Evolutionary conservation across 345 rosid species (phyloP), one percentile per base, ranked within the genome.

Genomic region (Lenwebbia sp.): DNA sequence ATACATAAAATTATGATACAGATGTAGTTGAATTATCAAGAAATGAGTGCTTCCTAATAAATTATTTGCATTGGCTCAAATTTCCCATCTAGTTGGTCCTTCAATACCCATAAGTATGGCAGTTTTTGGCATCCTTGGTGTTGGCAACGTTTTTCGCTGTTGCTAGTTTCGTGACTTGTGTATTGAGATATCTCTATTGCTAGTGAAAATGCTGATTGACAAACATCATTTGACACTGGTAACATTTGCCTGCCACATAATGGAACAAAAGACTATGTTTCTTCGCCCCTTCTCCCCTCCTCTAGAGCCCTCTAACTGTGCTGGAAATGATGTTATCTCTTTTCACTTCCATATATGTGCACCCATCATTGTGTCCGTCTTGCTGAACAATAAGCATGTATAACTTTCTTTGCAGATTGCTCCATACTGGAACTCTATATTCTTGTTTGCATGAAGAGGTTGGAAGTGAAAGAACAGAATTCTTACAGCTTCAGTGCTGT

Each of bases 381-480:
- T 25, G 37, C 41, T 51, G 84, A 82, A 82, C n/a, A 82, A 15
- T 82, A 33, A n/a, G 84, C 54, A 82, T 4, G 23, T 51, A 7
- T 82, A 82, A 52, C 47, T 70, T 70, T 37, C 47, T 26, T 44
- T 89, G 87, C 95, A 97, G 99, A 96, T 91, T 95, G 99, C 92
- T 95, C 99, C 50, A 78, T 96, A 82, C 85, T 96, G 89, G 99
- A 97, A 91, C 96, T 96, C 83, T 97, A 95, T 90, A 86, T 97
- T 87, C 92, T 97, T 82, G 96, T 94, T 49, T 96, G 95, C 91
- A 95, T 94, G 98, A 96, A 91, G 91, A 93, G 98, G 86, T 86
- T 96, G 90, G 99, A 97, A 92, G 90, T 90, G 85, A 95, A 95
- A 88, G 99, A 96, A 90, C 96, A 96, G 91, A 94, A 55, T 86